Conservation (phyloP, 164 flowering plant species). For the Nelumbo lutea region DNA sequence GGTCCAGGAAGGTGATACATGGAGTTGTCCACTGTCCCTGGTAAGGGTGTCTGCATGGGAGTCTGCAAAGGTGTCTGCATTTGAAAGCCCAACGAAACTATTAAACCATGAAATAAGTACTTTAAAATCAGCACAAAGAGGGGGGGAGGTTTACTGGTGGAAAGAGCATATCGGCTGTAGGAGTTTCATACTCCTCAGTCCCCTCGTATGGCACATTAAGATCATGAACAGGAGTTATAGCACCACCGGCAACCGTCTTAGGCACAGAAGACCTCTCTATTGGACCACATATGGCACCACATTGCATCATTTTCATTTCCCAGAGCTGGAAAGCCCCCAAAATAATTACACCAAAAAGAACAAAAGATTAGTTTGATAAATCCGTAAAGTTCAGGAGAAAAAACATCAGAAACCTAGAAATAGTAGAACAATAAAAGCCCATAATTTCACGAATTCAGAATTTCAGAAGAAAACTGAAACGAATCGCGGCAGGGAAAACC, state of each 20-base stretch:
- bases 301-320: constrained; percentile 91
- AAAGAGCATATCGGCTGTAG: constrained; percentile 91
- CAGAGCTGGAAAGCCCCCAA: constrained; percentile 44
- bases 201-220: constrained; percentile 94
- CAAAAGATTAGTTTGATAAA: not conserved
- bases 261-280: constrained; percentile 52
- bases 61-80: constrained; percentile 82
- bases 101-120: not conserved
- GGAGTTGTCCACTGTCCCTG: constrained; percentile 58
- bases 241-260: constrained; percentile 35
- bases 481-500: not conserved
- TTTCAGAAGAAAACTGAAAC: not conserved
- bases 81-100: not conserved
- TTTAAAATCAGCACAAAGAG: not conserved
- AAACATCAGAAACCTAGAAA: not conserved
- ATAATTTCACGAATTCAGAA: not conserved
- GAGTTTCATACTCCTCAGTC: constrained; percentile 93
- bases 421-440: not conserved
- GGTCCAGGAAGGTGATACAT: constrained; percentile 65
- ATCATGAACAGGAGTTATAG: constrained; percentile 72
- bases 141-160: constrained; percentile 63
- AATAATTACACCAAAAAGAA: constrained; percentile 1
- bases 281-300: constrained; percentile 65
- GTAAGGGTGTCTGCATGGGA: constrained; percentile 56
- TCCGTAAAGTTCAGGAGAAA: not conserved